Base-by-base conservation (phyloP, 1,139 yeast species). In the Nakaseomyces sp. region DNA sequence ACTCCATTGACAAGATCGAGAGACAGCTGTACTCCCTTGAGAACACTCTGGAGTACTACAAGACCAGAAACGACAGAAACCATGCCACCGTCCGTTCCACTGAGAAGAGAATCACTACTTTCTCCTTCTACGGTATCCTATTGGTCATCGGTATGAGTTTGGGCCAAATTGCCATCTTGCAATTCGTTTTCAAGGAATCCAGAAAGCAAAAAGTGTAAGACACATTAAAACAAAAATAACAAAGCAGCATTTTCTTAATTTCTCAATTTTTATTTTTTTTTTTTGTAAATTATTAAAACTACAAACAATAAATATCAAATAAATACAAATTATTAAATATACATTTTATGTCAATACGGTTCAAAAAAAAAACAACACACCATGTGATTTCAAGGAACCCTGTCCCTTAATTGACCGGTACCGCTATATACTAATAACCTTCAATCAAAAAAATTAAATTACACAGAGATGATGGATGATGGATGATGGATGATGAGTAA, bases 21-120 rank as follows among this genome's bases (percentile, higher is more conserved):
- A 60, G 65, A 20, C 83, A 84, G 56, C 72, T 87, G 61, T 76
- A 77, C 53, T 73, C 73, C 20, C 71, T 91, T 55, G 69, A 77
- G 53, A 76, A 80, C 55, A 70, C 81, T 35, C 70, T 87, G 59
- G 84, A 82, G 58, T 83, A 88, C 67, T 88, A 89, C 72, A 84
- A 81, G 67, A 81, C 94, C n/a, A 81, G 98, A 70, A 89, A 85
- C 65, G 79, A 78, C 66, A 77, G 97, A 67, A 91, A 89, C 68
- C 93, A 88, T 64, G 79, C 85, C 44, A 91, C 98, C 25, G 97
- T 91, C 48, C 76, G 73, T 61, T 82, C 94, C 17, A 89, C 96
- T 4, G 94, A 84, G 60, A 65, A 77, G n/a, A 77, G 97, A 63
- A 85, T 91, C 49, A 81, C 82, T 58, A 81, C 82, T 72, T 89